A percentile compares a stretch with the other conserved stretches of the same genome.
Conservation (phyloP, 345 rosid genomes). For the Cardiospermum halicacabum region DNA sequence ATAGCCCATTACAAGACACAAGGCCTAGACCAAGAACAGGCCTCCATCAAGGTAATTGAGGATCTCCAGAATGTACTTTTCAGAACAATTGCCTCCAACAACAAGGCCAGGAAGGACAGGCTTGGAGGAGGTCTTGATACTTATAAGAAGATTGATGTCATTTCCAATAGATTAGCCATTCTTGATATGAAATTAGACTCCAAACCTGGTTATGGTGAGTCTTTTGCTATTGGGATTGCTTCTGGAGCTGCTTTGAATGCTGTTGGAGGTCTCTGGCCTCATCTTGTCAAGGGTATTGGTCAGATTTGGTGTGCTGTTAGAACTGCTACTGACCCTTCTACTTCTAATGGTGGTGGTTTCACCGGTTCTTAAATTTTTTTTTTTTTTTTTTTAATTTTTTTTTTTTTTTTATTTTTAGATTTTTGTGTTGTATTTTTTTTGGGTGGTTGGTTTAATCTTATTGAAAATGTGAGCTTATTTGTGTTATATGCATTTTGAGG, state of each 20-base stretch:
- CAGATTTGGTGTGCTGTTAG: constrained; percentile 73
- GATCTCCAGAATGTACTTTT: constrained; percentile 73
- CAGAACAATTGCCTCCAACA: constrained; percentile 45
- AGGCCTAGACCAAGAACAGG: constrained; percentile 70
- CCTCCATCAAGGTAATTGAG: constrained; percentile 75
- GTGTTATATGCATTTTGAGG: neutral
- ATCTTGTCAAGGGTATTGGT: constrained; percentile 40
- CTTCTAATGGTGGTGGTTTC: constrained; percentile 26
- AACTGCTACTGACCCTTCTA: constrained; percentile 42
- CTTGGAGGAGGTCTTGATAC: constrained; percentile 35
- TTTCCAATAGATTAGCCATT: constrained; percentile 50
- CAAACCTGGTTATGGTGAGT: constrained; percentile 66
- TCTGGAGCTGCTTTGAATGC: constrained; percentile 70
- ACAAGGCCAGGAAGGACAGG: constrained; percentile 39
- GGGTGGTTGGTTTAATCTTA: neutral
- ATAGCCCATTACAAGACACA: constrained; percentile 67
- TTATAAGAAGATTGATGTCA: constrained; percentile 57
- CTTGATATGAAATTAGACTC: constrained; percentile 80
- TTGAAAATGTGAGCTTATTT: neutral
- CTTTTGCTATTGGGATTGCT: constrained; percentile 61
- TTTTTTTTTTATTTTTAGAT: neutral
- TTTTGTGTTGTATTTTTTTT: neutral
- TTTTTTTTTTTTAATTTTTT: neutral
- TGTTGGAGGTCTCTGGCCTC: constrained; percentile 45
- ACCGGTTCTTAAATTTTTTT: neutral